Evolutionary conservation across 352 stramenopile species (phyloP).

Genomic region (Thalassiosira ordinaria): DNA sequence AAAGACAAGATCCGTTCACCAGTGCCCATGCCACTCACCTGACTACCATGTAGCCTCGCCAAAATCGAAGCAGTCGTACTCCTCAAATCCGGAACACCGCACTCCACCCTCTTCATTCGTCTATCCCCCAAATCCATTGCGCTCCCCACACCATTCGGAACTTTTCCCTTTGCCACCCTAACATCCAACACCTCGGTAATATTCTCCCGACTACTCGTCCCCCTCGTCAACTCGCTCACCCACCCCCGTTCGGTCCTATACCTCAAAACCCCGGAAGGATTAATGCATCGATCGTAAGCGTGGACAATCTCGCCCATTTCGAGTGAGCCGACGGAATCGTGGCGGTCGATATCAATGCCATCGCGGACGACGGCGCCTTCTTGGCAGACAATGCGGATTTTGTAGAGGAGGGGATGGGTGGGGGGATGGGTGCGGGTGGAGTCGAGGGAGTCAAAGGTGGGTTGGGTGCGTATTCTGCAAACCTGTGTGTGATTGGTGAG

Average conservation of each 20-base stretch:
- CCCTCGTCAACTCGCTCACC: conserved; percentile 86
- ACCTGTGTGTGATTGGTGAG: too few relatives aligned
- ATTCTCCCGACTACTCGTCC: conserved; percentile 83
- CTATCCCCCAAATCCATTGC: not conserved
- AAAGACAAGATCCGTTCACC: too few relatives aligned
- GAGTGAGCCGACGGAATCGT: conserved; percentile 83
- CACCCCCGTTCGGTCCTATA: conserved; percentile 85
- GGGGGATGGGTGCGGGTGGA: not conserved
- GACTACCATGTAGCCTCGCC: conserved; percentile 71
- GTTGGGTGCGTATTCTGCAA: not conserved
- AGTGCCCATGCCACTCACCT: conserved; percentile 18
- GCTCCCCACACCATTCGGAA: not conserved
- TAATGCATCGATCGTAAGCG: conserved; percentile 86
- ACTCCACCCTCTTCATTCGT: conserved; percentile 69
- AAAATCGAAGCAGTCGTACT: conserved; percentile 73
- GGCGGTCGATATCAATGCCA: conserved; percentile 87
- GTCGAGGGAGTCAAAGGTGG: not conserved
- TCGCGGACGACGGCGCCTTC: conserved; percentile 86
- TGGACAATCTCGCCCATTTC: conserved; percentile 86
- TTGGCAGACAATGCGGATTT: conserved; percentile 84
- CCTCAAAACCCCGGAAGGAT: conserved; percentile 83
- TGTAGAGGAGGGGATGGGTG: conserved; percentile 62
- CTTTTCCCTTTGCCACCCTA: not conserved
- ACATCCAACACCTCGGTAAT: conserved; percentile 86
- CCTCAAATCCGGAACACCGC: conserved; percentile 71